Conservation (phyloP, 1,284 basidiomycete species). For the Trichosporon sp. region DNA sequence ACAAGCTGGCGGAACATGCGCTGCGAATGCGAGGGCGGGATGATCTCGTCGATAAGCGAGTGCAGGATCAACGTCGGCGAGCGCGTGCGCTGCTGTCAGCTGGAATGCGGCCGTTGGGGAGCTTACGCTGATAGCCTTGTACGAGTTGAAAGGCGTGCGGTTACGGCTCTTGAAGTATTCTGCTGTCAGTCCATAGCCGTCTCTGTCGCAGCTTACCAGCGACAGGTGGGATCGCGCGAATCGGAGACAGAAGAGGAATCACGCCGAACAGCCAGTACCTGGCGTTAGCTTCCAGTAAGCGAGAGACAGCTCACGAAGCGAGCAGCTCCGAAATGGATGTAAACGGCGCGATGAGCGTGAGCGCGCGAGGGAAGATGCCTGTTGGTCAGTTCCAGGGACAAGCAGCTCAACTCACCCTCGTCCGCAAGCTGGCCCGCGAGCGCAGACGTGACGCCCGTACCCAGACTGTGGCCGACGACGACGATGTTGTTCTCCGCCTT, state of each 20-base stretch:
- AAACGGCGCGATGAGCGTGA: constrained; percentile 53
- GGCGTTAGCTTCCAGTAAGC: not conserved
- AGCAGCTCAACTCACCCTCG: constrained; percentile 39
- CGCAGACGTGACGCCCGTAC: constrained; percentile 74
- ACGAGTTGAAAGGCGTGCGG: constrained; percentile 43
- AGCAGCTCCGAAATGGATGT: constrained; percentile 48
- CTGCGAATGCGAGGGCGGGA: constrained; percentile 75
- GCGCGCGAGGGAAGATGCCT: constrained; percentile 45
- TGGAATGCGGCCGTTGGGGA: no score
- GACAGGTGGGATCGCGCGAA: constrained; percentile 36
- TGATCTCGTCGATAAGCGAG: constrained; percentile 77
- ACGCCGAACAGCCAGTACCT: constrained; percentile 48
- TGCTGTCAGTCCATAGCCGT: constrained; percentile 24
- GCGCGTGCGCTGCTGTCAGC: constrained; percentile 61
- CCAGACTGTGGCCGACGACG: constrained; percentile 75
- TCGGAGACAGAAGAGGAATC: constrained; percentile 46
- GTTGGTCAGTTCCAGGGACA: not conserved
- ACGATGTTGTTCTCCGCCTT: constrained; percentile 41
- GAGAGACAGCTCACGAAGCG: constrained; percentile 35
- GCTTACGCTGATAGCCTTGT: constrained; percentile 38
- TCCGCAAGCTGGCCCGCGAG: constrained; percentile 45
- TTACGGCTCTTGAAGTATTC: constrained; percentile 40
- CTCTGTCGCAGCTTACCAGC: constrained; percentile 30
- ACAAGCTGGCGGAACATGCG: constrained; percentile 68
- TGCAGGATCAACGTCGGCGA: constrained; percentile 76